phyloP scores from a whole-genome alignment of 768 basidiomycete species.

The Nidularia pulvinata region DNA sequence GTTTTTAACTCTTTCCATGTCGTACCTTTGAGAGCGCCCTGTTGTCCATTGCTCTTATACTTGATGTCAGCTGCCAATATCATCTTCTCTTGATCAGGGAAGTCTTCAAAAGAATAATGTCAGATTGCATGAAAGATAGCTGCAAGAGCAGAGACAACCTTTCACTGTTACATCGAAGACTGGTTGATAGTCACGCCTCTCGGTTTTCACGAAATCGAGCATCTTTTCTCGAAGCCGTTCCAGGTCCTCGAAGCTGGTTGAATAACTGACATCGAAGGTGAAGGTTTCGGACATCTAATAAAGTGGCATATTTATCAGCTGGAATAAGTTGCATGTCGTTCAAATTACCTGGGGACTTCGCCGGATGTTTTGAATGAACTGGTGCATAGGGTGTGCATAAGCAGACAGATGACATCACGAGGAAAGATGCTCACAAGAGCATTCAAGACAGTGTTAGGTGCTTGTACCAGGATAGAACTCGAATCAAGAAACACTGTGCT shows the following conservation, averaged over 20 bases:
- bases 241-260: conserved; percentile 80
- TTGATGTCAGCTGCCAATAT: conserved; percentile 79
- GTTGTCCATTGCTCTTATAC: conserved; percentile 89
- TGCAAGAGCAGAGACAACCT: conserved; percentile 31
- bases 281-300: conserved; percentile 76
- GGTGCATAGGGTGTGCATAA: conserved; percentile 1
- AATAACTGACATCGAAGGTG: conserved; percentile 77
- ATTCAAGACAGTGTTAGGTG: conserved; percentile 66
- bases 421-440: conserved; percentile 35
- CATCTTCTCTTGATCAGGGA: conserved; percentile 81
- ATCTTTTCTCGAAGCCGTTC: conserved; percentile 77
- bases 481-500: conserved; percentile 72
- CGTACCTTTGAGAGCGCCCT: conserved; percentile 67
- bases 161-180: conserved; percentile 72
- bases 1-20: not conserved
- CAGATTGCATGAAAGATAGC: conserved; percentile 1
- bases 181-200: conserved; percentile 76
- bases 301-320: too few relatives aligned
- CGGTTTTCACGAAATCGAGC: conserved; percentile 71
- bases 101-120: conserved; percentile 41
- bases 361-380: conserved; percentile 75
- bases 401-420: not conserved
- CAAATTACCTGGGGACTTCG: conserved; percentile 59
- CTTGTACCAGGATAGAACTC: conserved; percentile 63
- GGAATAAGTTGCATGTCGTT: too few relatives aligned